phyloP scores from a whole-genome alignment of 129 eudicot genomes.

The Escallonia rubra region DNA sequence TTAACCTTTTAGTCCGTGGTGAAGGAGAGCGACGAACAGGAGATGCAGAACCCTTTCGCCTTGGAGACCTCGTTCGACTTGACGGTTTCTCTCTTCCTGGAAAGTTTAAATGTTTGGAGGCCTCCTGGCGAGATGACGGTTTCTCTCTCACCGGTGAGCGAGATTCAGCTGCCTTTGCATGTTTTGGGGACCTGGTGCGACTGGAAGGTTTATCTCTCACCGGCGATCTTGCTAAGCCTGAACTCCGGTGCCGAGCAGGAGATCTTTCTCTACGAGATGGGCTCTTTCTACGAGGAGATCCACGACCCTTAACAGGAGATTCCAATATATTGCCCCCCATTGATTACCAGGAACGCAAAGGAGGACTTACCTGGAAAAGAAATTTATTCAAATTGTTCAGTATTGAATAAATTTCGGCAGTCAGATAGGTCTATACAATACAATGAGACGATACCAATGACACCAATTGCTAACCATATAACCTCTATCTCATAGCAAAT shows the following conservation, averaged over 20 bases:
- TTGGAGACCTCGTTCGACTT: constrained; percentile 37
- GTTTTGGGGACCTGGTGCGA: constrained; percentile 45
- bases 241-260: constrained; percentile 59
- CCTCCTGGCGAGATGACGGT: constrained; percentile 28
- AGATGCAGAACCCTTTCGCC: constrained; percentile 34
- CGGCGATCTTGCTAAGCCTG: constrained; percentile 45
- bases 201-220: constrained; percentile 40
- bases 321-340: constrained; percentile 40
- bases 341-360: constrained; percentile 10
- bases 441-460: too few species aligned
- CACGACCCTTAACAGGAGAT: constrained; percentile 54
- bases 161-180: constrained; percentile 32
- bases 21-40: constrained; percentile 24
- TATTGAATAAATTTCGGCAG: background rate
- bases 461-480: too few species aligned
- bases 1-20: constrained; percentile 29
- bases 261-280: constrained; percentile 67
- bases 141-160: constrained; percentile 37
- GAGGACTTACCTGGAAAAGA: constrained; percentile 17
- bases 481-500: too few species aligned
- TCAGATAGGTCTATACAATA: too few species aligned
- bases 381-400: background rate
- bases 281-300: constrained; percentile 63
- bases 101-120: constrained; percentile 31
- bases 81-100: constrained; percentile 28